phyloP scores from a whole-genome alignment of 2,329 filamentous ascomycete genomes.

The Neonectria ditissima region DNA sequence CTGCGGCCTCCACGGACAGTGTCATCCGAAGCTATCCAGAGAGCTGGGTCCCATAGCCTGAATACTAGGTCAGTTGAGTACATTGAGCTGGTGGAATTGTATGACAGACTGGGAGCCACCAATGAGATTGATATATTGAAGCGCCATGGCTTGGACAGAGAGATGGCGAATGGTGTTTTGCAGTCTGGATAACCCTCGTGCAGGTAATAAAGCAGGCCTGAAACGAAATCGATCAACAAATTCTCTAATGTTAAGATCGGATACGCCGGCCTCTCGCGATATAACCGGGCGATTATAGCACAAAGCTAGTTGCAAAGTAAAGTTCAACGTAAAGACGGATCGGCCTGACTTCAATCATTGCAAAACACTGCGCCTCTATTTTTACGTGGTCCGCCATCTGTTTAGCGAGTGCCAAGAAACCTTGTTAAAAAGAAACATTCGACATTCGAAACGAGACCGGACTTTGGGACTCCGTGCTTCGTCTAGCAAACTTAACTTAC shows the following conservation, averaged over 20 bases:
- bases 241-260: no score
- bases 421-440: neutral
- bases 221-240: no score
- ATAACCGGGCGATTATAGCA: no score
- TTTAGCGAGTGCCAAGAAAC: neutral
- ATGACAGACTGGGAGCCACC: no score
- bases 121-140: no score
- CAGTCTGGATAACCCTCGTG: no score
- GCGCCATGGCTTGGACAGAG: no score
- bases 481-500: neutral
- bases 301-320: no score
- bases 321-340: neutral
- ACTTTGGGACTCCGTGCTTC: neutral
- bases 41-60: conserved; percentile 8
- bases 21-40: conserved; percentile 10
- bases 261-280: no score
- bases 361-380: neutral
- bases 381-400: neutral
- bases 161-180: no score
- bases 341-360: neutral
- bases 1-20: conserved; percentile 7
- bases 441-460: neutral
- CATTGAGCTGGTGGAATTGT: no score
- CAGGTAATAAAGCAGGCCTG: no score
- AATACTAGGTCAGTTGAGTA: neutral